These are phyloP conservation scores for Xylaria sp. DNA, from an alignment of 2,329 filamentous ascomycete species.

Conservation along the genomic window DNA sequence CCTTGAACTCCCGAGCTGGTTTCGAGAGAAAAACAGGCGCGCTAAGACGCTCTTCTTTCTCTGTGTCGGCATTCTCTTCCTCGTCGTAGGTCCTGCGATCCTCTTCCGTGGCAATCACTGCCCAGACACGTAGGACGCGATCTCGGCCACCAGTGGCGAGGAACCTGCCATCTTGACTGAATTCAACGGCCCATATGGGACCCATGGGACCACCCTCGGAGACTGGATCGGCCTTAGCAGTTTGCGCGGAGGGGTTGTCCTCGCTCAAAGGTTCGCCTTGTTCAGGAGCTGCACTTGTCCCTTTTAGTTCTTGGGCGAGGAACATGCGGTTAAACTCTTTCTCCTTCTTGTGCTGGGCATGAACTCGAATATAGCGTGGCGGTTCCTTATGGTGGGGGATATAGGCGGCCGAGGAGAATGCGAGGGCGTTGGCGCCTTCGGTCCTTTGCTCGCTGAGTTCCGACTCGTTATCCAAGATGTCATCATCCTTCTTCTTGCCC, in stretches of 20 bases:
- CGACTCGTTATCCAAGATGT: constrained; percentile 72
- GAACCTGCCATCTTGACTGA: constrained; percentile 91
- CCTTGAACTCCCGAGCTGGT: constrained; percentile 81
- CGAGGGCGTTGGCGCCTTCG: constrained; percentile 84
- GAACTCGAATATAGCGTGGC: constrained; percentile 89
- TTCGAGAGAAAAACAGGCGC: constrained; percentile 89
- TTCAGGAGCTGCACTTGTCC: constrained; percentile 58
- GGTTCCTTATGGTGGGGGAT: constrained; percentile 89
- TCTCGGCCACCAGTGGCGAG: constrained; percentile 94
- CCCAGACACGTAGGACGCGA: constrained; percentile 85
- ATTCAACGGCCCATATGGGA: constrained; percentile 92
- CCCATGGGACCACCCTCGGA: constrained; percentile 74
- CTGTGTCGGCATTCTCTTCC: constrained; percentile 64
- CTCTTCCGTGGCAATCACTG: constrained; percentile 83
- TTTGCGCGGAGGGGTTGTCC: constrained; percentile 46
- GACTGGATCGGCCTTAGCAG: constrained; percentile 52
- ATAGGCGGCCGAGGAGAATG: constrained; percentile 84
- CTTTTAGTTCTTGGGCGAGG: constrained; percentile 86
- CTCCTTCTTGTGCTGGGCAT: constrained; percentile 80
- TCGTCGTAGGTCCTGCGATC: constrained; percentile 80
- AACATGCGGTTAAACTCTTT: constrained; percentile 89
- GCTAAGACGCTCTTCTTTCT: constrained; percentile 73
- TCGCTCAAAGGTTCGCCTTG: constrained; percentile 41
- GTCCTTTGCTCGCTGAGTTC: constrained; percentile 74
- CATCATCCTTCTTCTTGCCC: constrained; percentile 77